Evolutionary conservation across 192 early-diverging fungal species (phyloP).

Genomic region (Coemansia sp.): DNA sequence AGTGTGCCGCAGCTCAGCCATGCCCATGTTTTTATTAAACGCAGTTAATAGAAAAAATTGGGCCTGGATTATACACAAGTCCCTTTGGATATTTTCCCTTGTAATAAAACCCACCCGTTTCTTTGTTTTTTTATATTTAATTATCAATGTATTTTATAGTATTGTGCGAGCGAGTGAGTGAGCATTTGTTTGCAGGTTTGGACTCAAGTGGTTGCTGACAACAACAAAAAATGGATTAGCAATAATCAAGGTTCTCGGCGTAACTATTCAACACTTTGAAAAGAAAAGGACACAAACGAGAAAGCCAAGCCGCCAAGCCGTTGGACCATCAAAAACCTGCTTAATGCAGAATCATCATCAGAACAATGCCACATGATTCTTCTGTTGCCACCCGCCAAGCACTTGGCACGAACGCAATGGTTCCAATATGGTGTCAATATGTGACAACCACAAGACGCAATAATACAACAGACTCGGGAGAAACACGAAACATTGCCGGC

Average conservation of each 20-base stretch:
- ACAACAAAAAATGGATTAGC: too few relatives aligned
- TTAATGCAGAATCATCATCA: background rate
- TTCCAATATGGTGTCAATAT: background rate
- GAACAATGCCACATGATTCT: background rate
- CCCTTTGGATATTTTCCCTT: background rate
- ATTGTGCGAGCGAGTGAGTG: too few relatives aligned
- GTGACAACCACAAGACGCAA: background rate
- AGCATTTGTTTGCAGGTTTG: too few relatives aligned
- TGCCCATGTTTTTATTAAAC: conserved; percentile 48
- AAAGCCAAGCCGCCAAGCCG: too few relatives aligned
- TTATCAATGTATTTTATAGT: too few relatives aligned
- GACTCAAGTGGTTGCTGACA: too few relatives aligned
- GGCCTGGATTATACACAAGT: background rate
- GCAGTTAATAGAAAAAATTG: conserved; percentile 3
- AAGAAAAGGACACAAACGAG: too few relatives aligned
- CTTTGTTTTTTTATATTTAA: background rate
- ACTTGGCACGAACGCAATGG: background rate
- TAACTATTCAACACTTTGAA: too few relatives aligned
- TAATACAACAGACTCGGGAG: background rate
- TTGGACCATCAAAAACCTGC: background rate
- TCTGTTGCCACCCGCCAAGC: too few relatives aligned
- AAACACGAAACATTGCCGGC: background rate
- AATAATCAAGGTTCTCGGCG: too few relatives aligned
- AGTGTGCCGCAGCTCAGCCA: conserved; percentile 53
- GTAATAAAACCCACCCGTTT: background rate